These are phyloP conservation scores for Alliaria petiolata DNA, from an alignment of 345 rosid genomes.

Conservation along the genomic window DNA sequence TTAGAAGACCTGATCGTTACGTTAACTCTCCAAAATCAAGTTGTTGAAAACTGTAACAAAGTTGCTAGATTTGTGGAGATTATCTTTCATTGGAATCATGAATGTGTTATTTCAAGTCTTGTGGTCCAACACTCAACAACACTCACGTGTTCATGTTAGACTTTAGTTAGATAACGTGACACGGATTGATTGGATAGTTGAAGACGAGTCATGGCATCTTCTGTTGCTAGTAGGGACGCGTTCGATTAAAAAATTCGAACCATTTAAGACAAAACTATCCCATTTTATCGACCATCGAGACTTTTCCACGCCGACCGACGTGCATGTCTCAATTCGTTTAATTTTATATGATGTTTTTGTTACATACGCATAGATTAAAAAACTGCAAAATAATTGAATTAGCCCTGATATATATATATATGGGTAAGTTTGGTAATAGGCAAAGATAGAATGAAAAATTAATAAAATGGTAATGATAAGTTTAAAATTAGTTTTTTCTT, in stretches of 20 bases:
- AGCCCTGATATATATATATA: too few relatives aligned
- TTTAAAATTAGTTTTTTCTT: too few relatives aligned
- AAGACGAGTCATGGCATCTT: not conserved
- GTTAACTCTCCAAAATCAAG: not conserved
- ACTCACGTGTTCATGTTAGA: not conserved
- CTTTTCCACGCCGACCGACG: not conserved
- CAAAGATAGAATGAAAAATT: too few relatives aligned
- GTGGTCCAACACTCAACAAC: not conserved
- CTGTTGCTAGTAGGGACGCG: not conserved
- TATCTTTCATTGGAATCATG: not conserved
- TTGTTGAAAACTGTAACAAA: not conserved
- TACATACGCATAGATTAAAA: too few relatives aligned
- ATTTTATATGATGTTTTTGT: too few relatives aligned
- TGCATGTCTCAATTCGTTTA: too few relatives aligned
- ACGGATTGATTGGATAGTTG: not conserved
- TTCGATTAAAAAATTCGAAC: not conserved
- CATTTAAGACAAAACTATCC: not conserved
- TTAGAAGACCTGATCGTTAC: not conserved
- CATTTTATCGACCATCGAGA: not conserved
- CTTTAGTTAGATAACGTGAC: not conserved
- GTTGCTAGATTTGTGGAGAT: not conserved
- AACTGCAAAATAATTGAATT: too few relatives aligned
- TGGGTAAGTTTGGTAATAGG: too few relatives aligned
- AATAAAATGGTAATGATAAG: too few relatives aligned
- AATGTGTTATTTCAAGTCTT: not conserved